Conservation (phyloP, 495 filamentous ascomycete species). For the Poronia punctata region DNA sequence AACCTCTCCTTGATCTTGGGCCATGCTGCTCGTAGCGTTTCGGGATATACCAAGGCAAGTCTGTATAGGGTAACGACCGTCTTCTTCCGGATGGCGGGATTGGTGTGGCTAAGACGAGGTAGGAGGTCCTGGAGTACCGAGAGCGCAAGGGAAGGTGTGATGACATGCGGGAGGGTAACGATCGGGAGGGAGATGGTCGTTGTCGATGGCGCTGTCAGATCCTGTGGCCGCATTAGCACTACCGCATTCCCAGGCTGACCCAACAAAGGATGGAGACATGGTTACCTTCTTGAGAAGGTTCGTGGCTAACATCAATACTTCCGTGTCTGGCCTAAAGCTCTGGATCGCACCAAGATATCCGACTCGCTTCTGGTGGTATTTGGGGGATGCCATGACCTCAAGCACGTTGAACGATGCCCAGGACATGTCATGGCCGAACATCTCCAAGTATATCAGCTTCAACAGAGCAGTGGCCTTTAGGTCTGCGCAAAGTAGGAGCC, state of each 20-base stretch:
- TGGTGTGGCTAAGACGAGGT: conserved; percentile 77
- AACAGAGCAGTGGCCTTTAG: conserved; percentile 91
- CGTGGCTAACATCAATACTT: conserved; percentile 95
- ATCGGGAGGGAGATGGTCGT: conserved; percentile 79
- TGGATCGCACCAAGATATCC: conserved; percentile 96
- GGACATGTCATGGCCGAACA: conserved; percentile 99
- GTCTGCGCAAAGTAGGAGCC: conserved; percentile 44
- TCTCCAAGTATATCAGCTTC: conserved; percentile 94
- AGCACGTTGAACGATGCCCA: conserved; percentile 98
- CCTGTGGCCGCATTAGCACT: conserved; percentile 42
- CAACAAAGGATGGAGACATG: background rate
- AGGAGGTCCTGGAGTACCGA: conserved; percentile 80
- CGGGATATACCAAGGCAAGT: conserved; percentile 86
- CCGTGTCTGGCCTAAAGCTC: conserved; percentile 90
- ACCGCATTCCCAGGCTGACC: background rate
- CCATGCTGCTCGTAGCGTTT: conserved; percentile 87
- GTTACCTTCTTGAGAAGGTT: conserved; percentile 91
- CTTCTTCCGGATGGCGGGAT: conserved; percentile 82
- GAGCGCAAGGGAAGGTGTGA: conserved; percentile 82
- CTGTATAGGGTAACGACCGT: conserved; percentile 89
- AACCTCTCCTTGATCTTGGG: conserved; percentile 92
- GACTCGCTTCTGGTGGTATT: conserved; percentile 89
- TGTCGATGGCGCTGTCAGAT: conserved; percentile 67
- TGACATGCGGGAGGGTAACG: conserved; percentile 80
- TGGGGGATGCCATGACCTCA: conserved; percentile 94